Evolutionary conservation across 2,329 filamentous ascomycete genomes (phyloP).

Genomic region (Fusarium sp.): DNA sequence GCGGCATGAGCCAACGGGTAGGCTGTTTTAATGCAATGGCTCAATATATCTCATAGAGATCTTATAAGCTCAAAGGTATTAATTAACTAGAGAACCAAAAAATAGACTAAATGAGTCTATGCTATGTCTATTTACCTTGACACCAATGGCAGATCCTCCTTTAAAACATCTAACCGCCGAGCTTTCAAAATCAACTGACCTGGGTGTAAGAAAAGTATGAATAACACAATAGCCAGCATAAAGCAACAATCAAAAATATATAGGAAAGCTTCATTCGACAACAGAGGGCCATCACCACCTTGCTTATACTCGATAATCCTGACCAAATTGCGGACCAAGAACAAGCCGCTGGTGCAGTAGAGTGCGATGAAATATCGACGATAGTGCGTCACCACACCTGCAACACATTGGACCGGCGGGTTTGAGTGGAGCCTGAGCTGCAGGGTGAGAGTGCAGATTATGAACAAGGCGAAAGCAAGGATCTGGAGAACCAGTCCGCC

Average conservation of each 20-base stretch:
- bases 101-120: too few relatives aligned
- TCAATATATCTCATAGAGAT: too few relatives aligned
- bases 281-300: not conserved
- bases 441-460: constrained; percentile 54
- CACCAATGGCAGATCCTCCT: not conserved
- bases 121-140: too few relatives aligned
- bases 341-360: not conserved
- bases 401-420: constrained; percentile 51
- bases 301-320: not conserved
- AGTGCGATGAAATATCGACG: not conserved
- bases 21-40: too few relatives aligned
- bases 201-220: not conserved
- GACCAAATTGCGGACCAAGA: not conserved
- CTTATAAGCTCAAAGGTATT: too few relatives aligned
- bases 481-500: constrained; percentile 10
- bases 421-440: constrained; percentile 53
- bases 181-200: not conserved
- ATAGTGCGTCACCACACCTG: not conserved
- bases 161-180: not conserved
- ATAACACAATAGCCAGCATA: not conserved
- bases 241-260: not conserved
- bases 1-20: too few relatives aligned
- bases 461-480: not conserved
- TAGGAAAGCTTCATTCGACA: not conserved
- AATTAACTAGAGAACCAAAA: too few relatives aligned